Evolutionary conservation across 139 green algal species (phyloP).

Genomic region (Picochlorum sp.): DNA sequence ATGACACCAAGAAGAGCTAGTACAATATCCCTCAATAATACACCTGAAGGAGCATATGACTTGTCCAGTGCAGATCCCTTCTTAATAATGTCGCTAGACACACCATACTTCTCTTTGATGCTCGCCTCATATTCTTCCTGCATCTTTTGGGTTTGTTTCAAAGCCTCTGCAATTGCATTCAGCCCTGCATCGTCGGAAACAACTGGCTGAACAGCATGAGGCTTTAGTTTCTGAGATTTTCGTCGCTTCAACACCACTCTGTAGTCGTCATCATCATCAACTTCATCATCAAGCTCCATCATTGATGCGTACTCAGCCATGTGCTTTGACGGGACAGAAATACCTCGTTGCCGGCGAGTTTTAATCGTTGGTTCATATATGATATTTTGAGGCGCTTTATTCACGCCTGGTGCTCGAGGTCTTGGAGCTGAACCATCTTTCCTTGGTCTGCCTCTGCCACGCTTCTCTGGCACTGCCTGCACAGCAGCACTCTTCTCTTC

Average conservation of each 20-base stretch:
- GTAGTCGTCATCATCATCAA: background rate
- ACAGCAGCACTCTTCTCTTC: background rate
- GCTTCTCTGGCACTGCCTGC: background rate
- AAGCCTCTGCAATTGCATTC: constrained; percentile 1
- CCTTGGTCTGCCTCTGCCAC: background rate
- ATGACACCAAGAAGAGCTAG: constrained; percentile 26
- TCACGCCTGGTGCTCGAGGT: constrained; percentile 1
- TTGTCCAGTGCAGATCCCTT: constrained; percentile 20
- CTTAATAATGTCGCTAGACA: constrained; percentile 3
- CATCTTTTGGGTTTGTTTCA: background rate
- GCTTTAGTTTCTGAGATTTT: too few relatives aligned
- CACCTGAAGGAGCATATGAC: constrained; percentile 11
- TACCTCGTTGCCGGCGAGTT: constrained; percentile 16
- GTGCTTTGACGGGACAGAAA: background rate
- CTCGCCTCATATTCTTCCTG: constrained; percentile 9
- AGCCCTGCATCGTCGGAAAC: background rate
- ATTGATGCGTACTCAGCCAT: background rate
- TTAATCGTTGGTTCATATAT: constrained; percentile 12
- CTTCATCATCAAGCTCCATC: background rate
- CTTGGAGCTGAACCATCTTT: background rate
- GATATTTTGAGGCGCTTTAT: constrained; percentile 16
- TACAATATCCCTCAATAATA: constrained; percentile 64
- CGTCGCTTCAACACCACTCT: background rate
- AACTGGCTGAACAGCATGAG: background rate
- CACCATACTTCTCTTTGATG: constrained; percentile 21